Base-by-base conservation (phyloP, 1,139 yeast species). In the Lodderomyces beijingensis region DNA sequence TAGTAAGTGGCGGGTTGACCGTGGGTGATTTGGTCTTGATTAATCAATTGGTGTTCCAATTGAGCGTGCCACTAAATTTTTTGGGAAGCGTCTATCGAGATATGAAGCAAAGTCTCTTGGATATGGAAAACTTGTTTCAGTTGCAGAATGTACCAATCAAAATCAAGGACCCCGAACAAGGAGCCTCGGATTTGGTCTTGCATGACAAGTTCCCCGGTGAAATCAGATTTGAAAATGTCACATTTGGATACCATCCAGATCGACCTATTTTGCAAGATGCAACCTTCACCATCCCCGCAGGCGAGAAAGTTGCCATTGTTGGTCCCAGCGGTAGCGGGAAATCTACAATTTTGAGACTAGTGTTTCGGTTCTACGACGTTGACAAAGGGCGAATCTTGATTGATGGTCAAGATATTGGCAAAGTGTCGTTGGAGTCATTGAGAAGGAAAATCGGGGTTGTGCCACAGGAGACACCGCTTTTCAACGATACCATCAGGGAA, bases 251-350 rank as follows among this genome's bases (percentile, higher is more conserved):
- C 55, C 89, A 83, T 48, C 85, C 88, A 1, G 91, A 84, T 34
- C 68, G 97, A 44, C 89, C 89, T 22, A 93, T 93, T 46, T 66
- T 91, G 49, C 67, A 74, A 30, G 83, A 89, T 55, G 93, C 93
- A 6, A 61, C 80, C 1, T 91, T 91, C 51, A 76, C 80, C 1
- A 85, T 93, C 33, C 96, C 96, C 3, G 87, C 94, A 2, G 98
- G 98, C 3, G 59, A 80, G 43, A 85, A 85, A 47, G 91, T 88
- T 11, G 97, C 96, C 3, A 75, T 89, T 48, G 97, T 89, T 7
- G 97, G 97, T 0, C 95, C 96, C 0, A 80, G 93, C 15, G 97
- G 97, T 2, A 79, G 91, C 47, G 99, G 98, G 22, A 91, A 91
- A 57, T 87, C 96, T 0, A 93, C 99, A 0, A 76, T 91, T 23